Base-by-base conservation (phyloP, 495 filamentous ascomycete genomes). In the Jackrogersella minutella region DNA sequence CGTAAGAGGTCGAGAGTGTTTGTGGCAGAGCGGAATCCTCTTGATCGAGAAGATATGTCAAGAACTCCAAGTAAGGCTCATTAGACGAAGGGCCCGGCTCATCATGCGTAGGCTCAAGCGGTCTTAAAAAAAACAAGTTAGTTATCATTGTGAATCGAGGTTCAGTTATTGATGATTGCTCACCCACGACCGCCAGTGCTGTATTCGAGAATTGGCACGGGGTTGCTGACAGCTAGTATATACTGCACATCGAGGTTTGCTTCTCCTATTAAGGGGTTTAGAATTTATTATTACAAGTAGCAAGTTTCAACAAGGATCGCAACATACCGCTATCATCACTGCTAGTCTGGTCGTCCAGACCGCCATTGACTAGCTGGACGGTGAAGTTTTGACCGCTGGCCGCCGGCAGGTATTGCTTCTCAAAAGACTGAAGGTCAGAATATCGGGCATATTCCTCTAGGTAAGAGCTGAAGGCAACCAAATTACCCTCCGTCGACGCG, bases 241-340 rank as follows among this genome's bases (percentile, higher is more conserved):
- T 90, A 90, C 74, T 93, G 87, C 30, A 90, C 77, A 63, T 93
- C 91, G 5, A 93, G 82, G 75, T 91, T 88, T 53, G 90, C 90
- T 74, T 93, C 91, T 43, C 71, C 71, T 73, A 5, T n/a, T 30
- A 17, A 53, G 1, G 33, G 17, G 28, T 55, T 67, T 60, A 68
- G 70, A n/a, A n/a, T n/a, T 37, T 49, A 19, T 7, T 34, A 9
- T 31, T 47, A 0, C 0, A 24, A 1, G n/a, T 41, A 37, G 34
- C 0, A 33, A 28, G 24, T 28, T n/a, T 21, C 1, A 16, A 33
- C 0, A 33, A 10, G 55, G 8, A 24, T 5, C 14, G 7, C 14
- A 2, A 60, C 14, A 79, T 72, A 58, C 82, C 84, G 49, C 67
- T 69, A 26, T 79, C 70, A 5, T 72, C 73, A 9, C 63, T 73